Evolutionary conservation across 371 early-diverging fungal genomes (phyloP), one percentile per base, ranked within the genome.

Genomic region (Mycotypha africana): DNA sequence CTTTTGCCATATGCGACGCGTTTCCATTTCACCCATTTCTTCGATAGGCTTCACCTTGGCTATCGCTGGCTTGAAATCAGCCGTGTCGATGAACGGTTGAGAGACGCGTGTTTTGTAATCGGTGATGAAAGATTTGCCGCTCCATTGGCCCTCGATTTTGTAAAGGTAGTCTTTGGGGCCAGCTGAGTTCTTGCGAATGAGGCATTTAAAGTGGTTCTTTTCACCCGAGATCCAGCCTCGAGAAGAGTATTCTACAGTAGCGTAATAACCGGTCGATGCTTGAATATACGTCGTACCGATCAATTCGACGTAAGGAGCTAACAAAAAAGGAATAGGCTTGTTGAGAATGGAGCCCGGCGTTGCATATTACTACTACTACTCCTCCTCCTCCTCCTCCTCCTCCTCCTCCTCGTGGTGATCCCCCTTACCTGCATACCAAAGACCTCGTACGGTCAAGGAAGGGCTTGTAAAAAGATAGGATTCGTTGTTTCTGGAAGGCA

Each of bases 171-270:
- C 72, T 37, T 72, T 70, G 11, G 60, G 32, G 16, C 49, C 59
- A 37, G 49, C 40, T 35, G 49, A 37, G 26, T 62, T 53, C 35
- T 66, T 49, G 36, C 76, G 49, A 31, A 66, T 25, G 53, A 50
- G 50, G 42, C 60, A 90, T 47, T 89, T 84, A 59, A 89, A 83
- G 40, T 77, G 73, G 42, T 89, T 82, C 48, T 84, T 81, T 47
- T 82, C 84, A 45, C 89, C 89, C 4, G 81, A 78, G 47, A 89
- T 79, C 81, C 85, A 89, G 16, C 87, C 82, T 47, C 77, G 81
- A n/a, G 85, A 80, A 26, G 78, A 51, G 54, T 80, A 89, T 41
- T 89, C 83, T 48, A 89, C 76, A 22, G 78, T 78, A 28, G 83
- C 71, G 20, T 76, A 70, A n/a, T 69, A 63, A n/a, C 89, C 88